These are phyloP conservation scores for Penicillium daleae DNA, from an alignment of 495 filamentous ascomycete species.

Conservation along the genomic window DNA sequence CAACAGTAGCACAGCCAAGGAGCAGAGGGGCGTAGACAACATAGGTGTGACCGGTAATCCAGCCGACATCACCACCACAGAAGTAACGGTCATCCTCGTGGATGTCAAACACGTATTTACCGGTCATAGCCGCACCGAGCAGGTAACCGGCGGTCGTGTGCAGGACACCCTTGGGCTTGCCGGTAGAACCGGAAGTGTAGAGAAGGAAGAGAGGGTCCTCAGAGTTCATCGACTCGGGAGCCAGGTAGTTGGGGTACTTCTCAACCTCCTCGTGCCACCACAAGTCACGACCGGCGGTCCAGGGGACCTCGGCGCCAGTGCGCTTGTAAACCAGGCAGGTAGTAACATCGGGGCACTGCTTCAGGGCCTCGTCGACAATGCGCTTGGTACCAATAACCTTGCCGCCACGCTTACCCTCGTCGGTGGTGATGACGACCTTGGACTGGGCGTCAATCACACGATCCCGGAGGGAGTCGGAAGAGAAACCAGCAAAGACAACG, in stretches of 20 bases:
- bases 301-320: constrained; percentile 90
- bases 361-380: constrained; percentile 97
- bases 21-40: constrained; percentile 96
- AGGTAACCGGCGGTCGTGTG: constrained; percentile 96
- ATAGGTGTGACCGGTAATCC: constrained; percentile 99
- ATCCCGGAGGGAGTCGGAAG: constrained; percentile 93
- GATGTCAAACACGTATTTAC: constrained; percentile 99
- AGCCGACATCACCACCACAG: constrained; percentile 97
- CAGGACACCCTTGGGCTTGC: constrained; percentile 99
- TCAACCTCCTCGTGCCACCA: constrained; percentile 99
- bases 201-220: constrained; percentile 98
- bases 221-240: constrained; percentile 83
- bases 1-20: constrained; percentile 89
- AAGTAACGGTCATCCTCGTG: constrained; percentile 92
- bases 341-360: constrained; percentile 90
- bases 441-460: constrained; percentile 89
- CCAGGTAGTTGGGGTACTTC: constrained; percentile 89
- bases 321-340: constrained; percentile 92
- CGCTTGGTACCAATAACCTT: constrained; percentile 99
- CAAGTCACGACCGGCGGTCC: constrained; percentile 83
- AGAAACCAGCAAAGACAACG: constrained; percentile 98
- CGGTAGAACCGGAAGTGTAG: constrained; percentile 97
- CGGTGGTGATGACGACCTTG: constrained; percentile 92
- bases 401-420: constrained; percentile 96
- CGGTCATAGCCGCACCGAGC: constrained; percentile 87